phyloP scores from a whole-genome alignment of 257 asterid species.

The Avicennia marina region DNA sequence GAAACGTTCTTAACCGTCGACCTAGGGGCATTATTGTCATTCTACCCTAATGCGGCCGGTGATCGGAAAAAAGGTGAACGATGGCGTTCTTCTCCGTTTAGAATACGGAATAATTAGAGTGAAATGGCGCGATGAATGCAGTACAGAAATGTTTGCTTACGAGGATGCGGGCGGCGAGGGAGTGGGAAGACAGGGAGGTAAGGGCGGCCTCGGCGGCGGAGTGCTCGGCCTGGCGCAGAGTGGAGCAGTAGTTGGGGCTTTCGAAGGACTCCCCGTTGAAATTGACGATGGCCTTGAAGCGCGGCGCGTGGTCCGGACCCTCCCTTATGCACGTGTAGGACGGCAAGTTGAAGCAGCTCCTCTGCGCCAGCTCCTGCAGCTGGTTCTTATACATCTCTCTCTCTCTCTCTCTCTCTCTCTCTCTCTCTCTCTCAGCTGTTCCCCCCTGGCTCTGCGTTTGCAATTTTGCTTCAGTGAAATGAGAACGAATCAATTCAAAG shows the following conservation, averaged over 20 bases:
- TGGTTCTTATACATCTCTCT: conserved; percentile 85
- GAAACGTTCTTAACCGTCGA: too few species aligned
- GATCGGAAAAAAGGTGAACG: too few species aligned
- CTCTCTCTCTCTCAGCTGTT: neutral
- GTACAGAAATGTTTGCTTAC: too few species aligned
- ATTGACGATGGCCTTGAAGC: conserved; percentile 71
- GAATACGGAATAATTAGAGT: too few species aligned
- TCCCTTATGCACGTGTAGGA: conserved; percentile 67
- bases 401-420: too few species aligned
- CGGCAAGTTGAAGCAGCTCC: conserved; percentile 88
- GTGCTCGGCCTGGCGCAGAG: conserved; percentile 82
- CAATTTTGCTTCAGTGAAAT: too few species aligned
- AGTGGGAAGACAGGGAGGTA: conserved; percentile 48
- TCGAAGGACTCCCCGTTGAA: conserved; percentile 74
- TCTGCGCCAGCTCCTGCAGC: conserved; percentile 88
- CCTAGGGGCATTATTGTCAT: too few species aligned
- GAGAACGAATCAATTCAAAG: too few species aligned
- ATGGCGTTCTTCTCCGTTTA: too few species aligned
- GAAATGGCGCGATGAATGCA: too few species aligned
- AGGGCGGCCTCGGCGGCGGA: conserved; percentile 86
- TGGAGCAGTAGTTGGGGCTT: conserved; percentile 55
- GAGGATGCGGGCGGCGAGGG: conserved; percentile 69
- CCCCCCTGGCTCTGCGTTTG: neutral
- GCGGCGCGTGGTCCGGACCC: conserved; percentile 93
- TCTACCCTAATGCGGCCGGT: too few species aligned